phyloP scores from a whole-genome alignment of 1,284 basidiomycete genomes.

The Cutaneotrichosporon sp. region DNA sequence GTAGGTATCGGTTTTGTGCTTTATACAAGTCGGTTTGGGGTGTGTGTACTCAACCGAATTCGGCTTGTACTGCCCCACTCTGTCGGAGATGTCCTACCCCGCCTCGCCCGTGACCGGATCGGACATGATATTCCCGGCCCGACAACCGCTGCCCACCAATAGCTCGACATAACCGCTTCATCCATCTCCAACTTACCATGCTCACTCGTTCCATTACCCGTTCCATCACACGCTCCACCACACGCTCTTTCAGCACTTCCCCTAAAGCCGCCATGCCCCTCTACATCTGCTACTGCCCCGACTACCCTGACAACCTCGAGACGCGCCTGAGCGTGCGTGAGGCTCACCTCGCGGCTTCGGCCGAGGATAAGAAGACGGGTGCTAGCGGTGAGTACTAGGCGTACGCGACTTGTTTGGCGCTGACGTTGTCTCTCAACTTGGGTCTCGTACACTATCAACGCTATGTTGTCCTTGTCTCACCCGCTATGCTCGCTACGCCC shows the following conservation, averaged over 20 bases:
- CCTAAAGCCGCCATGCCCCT: constrained; percentile 33
- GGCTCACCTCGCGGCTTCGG: constrained; percentile 32
- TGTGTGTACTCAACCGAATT: too few relatives aligned
- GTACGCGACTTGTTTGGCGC: neutral
- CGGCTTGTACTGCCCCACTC: too few relatives aligned
- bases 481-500: neutral
- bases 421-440: too few relatives aligned
- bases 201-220: neutral
- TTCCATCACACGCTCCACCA: neutral
- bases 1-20: too few relatives aligned
- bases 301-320: constrained; percentile 45
- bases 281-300: constrained; percentile 46
- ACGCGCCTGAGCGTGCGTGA: constrained; percentile 42
- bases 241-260: constrained; percentile 14
- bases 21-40: too few relatives aligned
- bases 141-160: neutral
- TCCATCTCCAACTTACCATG: neutral
- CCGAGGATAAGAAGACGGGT: constrained; percentile 25
- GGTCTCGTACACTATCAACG: too few relatives aligned
- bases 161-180: neutral
- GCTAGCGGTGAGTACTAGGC: constrained; percentile 17
- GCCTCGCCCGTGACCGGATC: too few relatives aligned
- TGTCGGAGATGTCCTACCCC: too few relatives aligned
- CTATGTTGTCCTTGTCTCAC: too few relatives aligned
- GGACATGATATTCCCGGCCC: too few relatives aligned